Base-by-base conservation (phyloP, 179 eudicot species). In the Silene coronaria region DNA sequence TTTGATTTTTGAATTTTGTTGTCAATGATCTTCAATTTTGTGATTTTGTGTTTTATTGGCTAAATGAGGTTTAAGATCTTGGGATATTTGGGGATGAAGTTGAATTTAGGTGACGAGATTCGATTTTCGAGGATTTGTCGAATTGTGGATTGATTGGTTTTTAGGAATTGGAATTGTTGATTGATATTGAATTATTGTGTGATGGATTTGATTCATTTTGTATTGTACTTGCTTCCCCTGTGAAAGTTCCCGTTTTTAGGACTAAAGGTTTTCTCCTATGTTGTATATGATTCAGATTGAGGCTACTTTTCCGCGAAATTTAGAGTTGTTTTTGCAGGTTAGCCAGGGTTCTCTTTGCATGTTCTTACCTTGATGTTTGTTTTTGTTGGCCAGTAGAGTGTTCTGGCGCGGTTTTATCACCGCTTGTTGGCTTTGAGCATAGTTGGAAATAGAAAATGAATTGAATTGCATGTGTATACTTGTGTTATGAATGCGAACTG, bases 51-150 rank as follows among this genome's bases (percentile, higher is more conserved):
- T 46, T 72, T 83, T 55, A 11, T 22, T 16, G 7, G 14, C 22
- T 8, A 27, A 36, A 10, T 77, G 75, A 46, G 78, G 58, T 53
- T 78, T 75, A 73, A 76, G 86, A 84, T 84, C 86, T 79, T 69
- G 42, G 7, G 8, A 9, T 23, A 65, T 78, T 75, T 70, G 42
- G n/a, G 63, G 22, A 12, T 46, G 45, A 53, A 17, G 46, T 59
- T 64, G 63, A 22, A n/a, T 70, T 71, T 28, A 34, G 71, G 46
- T 53, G 24, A 57, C 65, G 53, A 79, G 24, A 53, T 14, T 4
- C 45, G 28, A 11, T 57, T 26, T 75, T 34, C 55, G 42, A 71
- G 26, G 58, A 3, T 53, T 53, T 53, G 21, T 51, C 57, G 57
- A 51, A 51, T 51, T 51, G 19, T 14, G 17, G 57, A 51, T 51